These are phyloP conservation scores for Metarhizium anisopliae DNA, from an alignment of 2,329 filamentous ascomycete genomes.

Conservation along the genomic window DNA sequence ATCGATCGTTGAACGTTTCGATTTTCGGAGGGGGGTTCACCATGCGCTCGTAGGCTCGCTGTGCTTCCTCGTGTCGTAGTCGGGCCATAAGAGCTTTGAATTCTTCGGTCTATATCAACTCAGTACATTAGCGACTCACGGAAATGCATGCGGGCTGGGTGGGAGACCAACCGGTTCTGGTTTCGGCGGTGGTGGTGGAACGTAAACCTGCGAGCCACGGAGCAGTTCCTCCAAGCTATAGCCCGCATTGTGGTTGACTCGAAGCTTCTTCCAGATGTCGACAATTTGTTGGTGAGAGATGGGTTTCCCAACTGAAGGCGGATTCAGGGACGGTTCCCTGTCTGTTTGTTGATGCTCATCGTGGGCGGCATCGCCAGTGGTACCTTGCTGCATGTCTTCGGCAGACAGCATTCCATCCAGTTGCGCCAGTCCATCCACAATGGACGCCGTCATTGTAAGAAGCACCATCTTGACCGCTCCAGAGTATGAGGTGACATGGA, in stretches of 20 bases:
- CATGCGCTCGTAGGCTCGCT: slow-evolving; percentile 74
- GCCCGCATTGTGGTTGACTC: slow-evolving; percentile 17
- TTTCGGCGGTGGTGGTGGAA: slow-evolving; percentile 72
- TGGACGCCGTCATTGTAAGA: slow-evolving; percentile 63
- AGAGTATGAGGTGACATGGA: neutral
- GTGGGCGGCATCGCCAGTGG: slow-evolving; percentile 6
- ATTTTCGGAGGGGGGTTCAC: slow-evolving; percentile 46
- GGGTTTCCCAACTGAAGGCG: slow-evolving; percentile 51
- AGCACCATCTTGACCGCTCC: slow-evolving; percentile 51
- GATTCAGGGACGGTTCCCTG: slow-evolving; percentile 39
- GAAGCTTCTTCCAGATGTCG: slow-evolving; percentile 47
- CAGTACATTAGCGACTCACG: slow-evolving; percentile 7
- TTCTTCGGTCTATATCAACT: slow-evolving; percentile 54
- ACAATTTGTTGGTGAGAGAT: slow-evolving; percentile 65
- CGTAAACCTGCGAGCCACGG: slow-evolving; percentile 61
- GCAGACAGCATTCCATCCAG: slow-evolving; percentile 11
- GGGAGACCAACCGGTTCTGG: slow-evolving; percentile 56
- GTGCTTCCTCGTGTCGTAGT: slow-evolving; percentile 75
- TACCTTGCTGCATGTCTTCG: slow-evolving; percentile 1
- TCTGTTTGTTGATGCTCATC: slow-evolving; percentile 11
- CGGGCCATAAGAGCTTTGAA: slow-evolving; percentile 84
- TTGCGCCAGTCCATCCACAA: slow-evolving; percentile 51
- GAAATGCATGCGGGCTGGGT: neutral
- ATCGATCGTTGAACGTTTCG: slow-evolving; percentile 52
- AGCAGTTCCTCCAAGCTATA: slow-evolving; percentile 62